phyloP scores from a whole-genome alignment of 805 yeast genomes.

The Babjeviella inositovora region DNA sequence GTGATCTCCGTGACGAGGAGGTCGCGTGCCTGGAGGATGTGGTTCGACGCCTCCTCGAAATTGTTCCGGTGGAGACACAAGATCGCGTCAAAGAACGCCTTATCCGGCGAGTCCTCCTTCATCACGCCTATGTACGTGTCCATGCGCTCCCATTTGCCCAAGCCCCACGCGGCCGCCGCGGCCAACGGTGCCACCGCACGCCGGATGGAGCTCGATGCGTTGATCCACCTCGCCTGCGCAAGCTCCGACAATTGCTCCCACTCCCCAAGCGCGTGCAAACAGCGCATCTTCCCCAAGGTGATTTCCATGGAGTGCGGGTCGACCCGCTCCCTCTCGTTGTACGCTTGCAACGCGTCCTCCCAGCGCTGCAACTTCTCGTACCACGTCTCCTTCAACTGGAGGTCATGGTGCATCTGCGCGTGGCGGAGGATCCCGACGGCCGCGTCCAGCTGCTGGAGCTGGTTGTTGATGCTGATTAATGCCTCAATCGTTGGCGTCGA shows the following conservation, averaged over 20 bases:
- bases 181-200: conserved; percentile 91
- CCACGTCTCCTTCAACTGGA: conserved; percentile 94
- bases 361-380: conserved; percentile 92
- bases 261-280: conserved; percentile 96
- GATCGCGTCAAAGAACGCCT: conserved; percentile 89
- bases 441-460: conserved; percentile 91
- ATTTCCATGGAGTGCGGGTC: conserved; percentile 69
- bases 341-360: conserved; percentile 94
- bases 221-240: conserved; percentile 76
- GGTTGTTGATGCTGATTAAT: conserved; percentile 82
- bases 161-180: conserved; percentile 98
- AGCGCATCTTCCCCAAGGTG: conserved; percentile 95
- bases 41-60: conserved; percentile 65
- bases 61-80: conserved; percentile 73
- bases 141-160: conserved; percentile 94
- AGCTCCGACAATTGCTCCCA: conserved; percentile 87
- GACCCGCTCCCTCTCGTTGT: conserved; percentile 54
- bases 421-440: conserved; percentile 93
- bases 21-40: conserved; percentile 77
- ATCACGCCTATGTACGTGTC: conserved; percentile 80
- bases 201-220: conserved; percentile 54
- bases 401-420: conserved; percentile 80
- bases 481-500: conserved; percentile 86
- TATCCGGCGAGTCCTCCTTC: conserved; percentile 87
- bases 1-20: conserved; percentile 84